These are phyloP conservation scores for Planoprotostelium fungivorum DNA, from an alignment of 78 protist genomes.

Conservation along the genomic window DNA sequence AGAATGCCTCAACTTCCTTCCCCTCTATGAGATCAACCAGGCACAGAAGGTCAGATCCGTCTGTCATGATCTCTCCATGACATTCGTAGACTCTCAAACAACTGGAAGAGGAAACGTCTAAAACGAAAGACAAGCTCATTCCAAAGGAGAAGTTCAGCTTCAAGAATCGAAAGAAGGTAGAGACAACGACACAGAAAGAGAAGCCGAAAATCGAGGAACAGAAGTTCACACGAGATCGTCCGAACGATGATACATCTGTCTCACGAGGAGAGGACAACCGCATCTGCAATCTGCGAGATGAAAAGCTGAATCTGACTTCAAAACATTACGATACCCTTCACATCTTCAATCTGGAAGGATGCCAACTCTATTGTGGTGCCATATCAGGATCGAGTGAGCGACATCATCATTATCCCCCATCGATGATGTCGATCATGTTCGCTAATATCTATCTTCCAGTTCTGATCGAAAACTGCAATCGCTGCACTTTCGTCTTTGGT, in stretches of 20 bases:
- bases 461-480: background rate
- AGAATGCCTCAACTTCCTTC: background rate
- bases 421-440: background rate
- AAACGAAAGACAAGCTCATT: background rate
- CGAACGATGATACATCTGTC: too few relatives aligned
- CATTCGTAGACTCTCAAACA: background rate
- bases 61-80: background rate
- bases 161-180: background rate
- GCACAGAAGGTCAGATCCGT: background rate
- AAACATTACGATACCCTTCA: background rate
- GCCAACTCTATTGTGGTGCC: background rate
- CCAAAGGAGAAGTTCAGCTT: background rate
- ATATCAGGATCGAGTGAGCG: background rate
- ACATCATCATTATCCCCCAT: background rate
- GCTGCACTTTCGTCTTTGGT: background rate
- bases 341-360: background rate
- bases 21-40: background rate
- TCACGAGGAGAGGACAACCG: background rate
- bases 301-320: background rate
- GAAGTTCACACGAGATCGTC: too few relatives aligned
- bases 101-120: background rate
- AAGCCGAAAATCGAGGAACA: too few relatives aligned
- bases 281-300: background rate
- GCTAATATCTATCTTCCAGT: background rate
- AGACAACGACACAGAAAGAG: background rate